A percentile compares a stretch with the other conserved stretches of the same genome.
phyloP scores from a whole-genome alignment of 257 asterid species.

The Solanum sejunctum region DNA sequence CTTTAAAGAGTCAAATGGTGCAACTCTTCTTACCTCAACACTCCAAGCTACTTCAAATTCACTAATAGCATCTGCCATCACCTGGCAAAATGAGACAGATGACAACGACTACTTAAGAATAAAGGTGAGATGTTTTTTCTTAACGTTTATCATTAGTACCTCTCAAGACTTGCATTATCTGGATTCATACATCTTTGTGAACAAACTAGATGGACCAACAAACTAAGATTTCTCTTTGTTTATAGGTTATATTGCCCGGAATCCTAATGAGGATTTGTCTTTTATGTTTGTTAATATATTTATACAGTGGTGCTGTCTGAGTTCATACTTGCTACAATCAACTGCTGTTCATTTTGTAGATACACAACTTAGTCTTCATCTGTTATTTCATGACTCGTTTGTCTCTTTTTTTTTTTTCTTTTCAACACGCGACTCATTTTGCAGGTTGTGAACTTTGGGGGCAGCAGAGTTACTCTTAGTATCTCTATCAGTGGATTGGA shows the following conservation, averaged over 20 bases:
- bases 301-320: background rate
- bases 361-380: background rate
- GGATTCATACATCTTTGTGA: background rate
- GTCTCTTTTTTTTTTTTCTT: background rate
- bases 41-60: conserved; percentile 31
- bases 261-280: background rate
- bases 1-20: conserved; percentile 80
- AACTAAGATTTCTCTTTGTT: background rate
- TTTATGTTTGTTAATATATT: background rate
- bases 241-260: background rate
- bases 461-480: conserved; percentile 23
- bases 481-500: conserved; percentile 39
- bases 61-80: conserved; percentile 65
- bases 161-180: background rate
- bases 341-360: background rate
- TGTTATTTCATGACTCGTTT: background rate
- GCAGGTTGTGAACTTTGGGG: conserved; percentile 65
- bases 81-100: conserved; percentile 34
- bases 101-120: conserved; percentile 25
- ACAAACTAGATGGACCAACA: background rate
- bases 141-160: background rate
- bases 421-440: background rate
- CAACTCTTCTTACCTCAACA: conserved; percentile 57
- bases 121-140: conserved; percentile 29
- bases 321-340: background rate